These are phyloP conservation scores for Xylaria sp. DNA, from an alignment of 2,329 filamentous ascomycete species.

Conservation along the genomic window DNA sequence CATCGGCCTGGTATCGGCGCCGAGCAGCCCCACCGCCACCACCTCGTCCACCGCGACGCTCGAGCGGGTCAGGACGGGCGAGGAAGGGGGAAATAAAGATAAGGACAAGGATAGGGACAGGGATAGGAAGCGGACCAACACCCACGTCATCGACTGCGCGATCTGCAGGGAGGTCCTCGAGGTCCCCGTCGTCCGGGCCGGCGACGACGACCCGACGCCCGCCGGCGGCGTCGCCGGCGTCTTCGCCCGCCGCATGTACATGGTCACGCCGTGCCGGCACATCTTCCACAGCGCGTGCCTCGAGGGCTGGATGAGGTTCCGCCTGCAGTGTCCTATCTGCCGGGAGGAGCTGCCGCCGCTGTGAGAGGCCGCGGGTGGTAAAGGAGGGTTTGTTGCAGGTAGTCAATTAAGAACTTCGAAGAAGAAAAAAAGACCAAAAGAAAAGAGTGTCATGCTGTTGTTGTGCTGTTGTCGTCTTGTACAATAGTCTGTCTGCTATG, in stretches of 20 bases:
- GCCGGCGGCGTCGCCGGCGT: conserved; percentile 64
- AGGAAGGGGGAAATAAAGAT: too few relatives aligned
- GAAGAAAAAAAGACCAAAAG: too few relatives aligned
- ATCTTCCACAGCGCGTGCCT: conserved; percentile 92
- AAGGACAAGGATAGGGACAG: conserved; percentile 25
- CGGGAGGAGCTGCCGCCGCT: conserved; percentile 85
- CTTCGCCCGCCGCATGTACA: conserved; percentile 81
- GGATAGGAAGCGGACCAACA: conserved; percentile 39
- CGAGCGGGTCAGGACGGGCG: conserved; percentile 37
- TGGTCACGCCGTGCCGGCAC: conserved; percentile 96
- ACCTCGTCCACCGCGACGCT: background rate
- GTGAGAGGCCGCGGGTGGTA: conserved; percentile 43
- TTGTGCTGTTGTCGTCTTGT: too few relatives aligned
- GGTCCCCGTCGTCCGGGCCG: conserved; percentile 74
- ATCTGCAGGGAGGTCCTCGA: conserved; percentile 93
- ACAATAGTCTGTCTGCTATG: too few relatives aligned
- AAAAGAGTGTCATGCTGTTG: too few relatives aligned
- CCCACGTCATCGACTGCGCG: conserved; percentile 78
- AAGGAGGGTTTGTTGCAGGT: background rate
- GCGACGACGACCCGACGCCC: conserved; percentile 51
- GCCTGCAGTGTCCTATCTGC: conserved; percentile 94
- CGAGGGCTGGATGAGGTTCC: conserved; percentile 94
- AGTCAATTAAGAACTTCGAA: background rate
- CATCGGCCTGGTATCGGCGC: conserved; percentile 64
- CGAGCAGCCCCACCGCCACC: conserved; percentile 33